Conservation (phyloP, 345 rosid genomes). For the Populus tremula region DNA sequence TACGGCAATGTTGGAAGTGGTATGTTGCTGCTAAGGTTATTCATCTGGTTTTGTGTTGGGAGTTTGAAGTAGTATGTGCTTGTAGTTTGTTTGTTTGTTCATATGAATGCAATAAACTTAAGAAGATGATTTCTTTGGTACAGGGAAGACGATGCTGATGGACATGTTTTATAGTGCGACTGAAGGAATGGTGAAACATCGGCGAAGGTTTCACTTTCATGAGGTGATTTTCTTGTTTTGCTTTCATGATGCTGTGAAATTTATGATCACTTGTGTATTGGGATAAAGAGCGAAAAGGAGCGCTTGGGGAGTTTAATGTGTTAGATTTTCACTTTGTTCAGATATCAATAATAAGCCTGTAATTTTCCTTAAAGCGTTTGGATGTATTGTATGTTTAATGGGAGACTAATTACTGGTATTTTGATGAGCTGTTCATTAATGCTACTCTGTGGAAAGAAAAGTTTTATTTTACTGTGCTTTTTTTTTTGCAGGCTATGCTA, state of each 20-base stretch:
- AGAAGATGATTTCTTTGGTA: slow-evolving; percentile 14
- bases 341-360: background rate
- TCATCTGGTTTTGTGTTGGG: background rate
- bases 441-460: background rate
- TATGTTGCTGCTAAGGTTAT: slow-evolving; percentile 34
- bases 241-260: slow-evolving; percentile 4
- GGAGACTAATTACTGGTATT: background rate
- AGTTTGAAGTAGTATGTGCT: background rate
- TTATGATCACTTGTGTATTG: background rate
- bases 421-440: background rate
- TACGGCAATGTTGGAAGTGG: slow-evolving; percentile 95
- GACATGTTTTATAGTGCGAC: slow-evolving; percentile 88
- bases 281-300: background rate
- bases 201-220: slow-evolving; percentile 79
- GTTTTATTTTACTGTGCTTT: background rate
- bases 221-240: slow-evolving; percentile 48
- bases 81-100: background rate
- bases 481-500: slow-evolving; percentile 67
- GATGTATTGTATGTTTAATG: background rate
- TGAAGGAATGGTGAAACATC: slow-evolving; percentile 60
- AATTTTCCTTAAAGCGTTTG: background rate
- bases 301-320: background rate
- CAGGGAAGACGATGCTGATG: slow-evolving; percentile 98
- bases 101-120: background rate
- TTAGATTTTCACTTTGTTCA: background rate